A percentile compares a stretch with the other conserved stretches of the same genome.
These are phyloP conservation scores for Cladosporium sp. DNA, from an alignment of 2,329 filamentous ascomycete species.

Conservation along the genomic window DNA sequence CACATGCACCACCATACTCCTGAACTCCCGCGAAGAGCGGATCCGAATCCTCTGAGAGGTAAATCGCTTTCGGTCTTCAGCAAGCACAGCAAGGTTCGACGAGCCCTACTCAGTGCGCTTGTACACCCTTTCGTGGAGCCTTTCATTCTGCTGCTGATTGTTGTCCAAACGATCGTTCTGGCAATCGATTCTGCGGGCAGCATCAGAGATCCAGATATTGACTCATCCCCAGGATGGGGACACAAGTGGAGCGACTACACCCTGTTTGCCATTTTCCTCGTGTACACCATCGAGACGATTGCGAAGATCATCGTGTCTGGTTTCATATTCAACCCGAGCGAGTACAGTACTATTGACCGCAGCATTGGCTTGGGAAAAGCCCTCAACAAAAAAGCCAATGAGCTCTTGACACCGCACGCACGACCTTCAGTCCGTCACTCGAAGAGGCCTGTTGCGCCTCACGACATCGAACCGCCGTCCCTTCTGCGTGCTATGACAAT, in stretches of 20 bases:
- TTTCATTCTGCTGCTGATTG: conserved; percentile 75
- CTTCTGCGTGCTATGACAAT: conserved; percentile 32
- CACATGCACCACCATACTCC: not conserved
- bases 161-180: conserved; percentile 82
- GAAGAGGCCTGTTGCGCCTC: conserved; percentile 34
- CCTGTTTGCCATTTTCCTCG: conserved; percentile 72
- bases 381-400: conserved; percentile 67
- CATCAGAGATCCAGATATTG: conserved; percentile 52
- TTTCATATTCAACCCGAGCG: conserved; percentile 79
- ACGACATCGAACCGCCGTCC: conserved; percentile 23
- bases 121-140: conserved; percentile 85
- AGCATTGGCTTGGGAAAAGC: conserved; percentile 67
- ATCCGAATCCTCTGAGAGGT: conserved; percentile 72
- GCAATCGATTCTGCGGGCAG: conserved; percentile 65
- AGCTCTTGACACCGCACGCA: conserved; percentile 75
- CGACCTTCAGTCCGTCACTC: conserved; percentile 53
- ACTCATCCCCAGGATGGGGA: conserved; percentile 57
- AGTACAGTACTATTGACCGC: conserved; percentile 86
- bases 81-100: conserved; percentile 67
- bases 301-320: conserved; percentile 88
- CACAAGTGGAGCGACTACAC: conserved; percentile 66
- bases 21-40: conserved; percentile 22
- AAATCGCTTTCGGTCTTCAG: conserved; percentile 80
- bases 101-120: conserved; percentile 71
- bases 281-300: conserved; percentile 82